Percentiles rank a stretch among this genome's conserved stretches.
These are phyloP conservation scores for Amanita thiersii DNA, from an alignment of 768 basidiomycete genomes.

Conservation along the genomic window DNA sequence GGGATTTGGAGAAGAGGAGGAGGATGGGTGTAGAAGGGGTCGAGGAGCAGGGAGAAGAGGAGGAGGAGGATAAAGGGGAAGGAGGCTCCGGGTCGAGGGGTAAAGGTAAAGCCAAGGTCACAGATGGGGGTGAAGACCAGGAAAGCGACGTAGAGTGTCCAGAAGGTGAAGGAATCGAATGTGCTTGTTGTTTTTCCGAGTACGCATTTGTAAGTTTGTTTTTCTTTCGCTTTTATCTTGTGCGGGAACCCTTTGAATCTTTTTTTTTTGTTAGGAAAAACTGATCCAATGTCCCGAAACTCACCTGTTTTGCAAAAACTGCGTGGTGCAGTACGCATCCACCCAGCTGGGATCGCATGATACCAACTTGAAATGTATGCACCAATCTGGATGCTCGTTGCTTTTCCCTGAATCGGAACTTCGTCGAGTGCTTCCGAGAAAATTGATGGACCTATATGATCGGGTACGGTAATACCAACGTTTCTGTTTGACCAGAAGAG, in stretches of 20 bases:
- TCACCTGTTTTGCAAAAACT: slow-evolving; percentile 77
- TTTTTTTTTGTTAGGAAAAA: slow-evolving; percentile 43
- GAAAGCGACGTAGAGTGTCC: slow-evolving; percentile 28
- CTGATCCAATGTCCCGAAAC: slow-evolving; percentile 88
- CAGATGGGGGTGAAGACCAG: slow-evolving; percentile 30
- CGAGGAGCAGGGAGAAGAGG: slow-evolving; percentile 14
- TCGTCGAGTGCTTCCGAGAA: slow-evolving; percentile 53
- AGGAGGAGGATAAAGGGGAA: slow-evolving; percentile 22
- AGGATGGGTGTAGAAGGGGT: slow-evolving; percentile 16
- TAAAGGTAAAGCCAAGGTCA: slow-evolving; percentile 14
- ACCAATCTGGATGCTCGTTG: slow-evolving; percentile 63
- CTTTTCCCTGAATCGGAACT: slow-evolving; percentile 67
- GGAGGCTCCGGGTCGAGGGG: slow-evolving; percentile 7
- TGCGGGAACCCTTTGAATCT: slow-evolving; percentile 1
- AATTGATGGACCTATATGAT: slow-evolving; percentile 63
- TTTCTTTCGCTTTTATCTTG: slow-evolving; percentile 4
- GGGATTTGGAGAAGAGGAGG: slow-evolving; percentile 37
- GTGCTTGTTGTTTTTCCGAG: slow-evolving; percentile 77
- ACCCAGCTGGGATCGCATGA: slow-evolving; percentile 59
- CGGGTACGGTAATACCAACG: slow-evolving; percentile 22
- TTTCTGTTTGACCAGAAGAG: background rate
- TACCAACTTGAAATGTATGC: slow-evolving; percentile 70
- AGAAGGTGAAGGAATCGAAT: slow-evolving; percentile 61
- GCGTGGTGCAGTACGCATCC: slow-evolving; percentile 62
- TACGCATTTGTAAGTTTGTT: slow-evolving; percentile 56